These are phyloP conservation scores for Pseudoneurospora amorphoporcata DNA, from an alignment of 495 filamentous ascomycete species.

Conservation along the genomic window DNA sequence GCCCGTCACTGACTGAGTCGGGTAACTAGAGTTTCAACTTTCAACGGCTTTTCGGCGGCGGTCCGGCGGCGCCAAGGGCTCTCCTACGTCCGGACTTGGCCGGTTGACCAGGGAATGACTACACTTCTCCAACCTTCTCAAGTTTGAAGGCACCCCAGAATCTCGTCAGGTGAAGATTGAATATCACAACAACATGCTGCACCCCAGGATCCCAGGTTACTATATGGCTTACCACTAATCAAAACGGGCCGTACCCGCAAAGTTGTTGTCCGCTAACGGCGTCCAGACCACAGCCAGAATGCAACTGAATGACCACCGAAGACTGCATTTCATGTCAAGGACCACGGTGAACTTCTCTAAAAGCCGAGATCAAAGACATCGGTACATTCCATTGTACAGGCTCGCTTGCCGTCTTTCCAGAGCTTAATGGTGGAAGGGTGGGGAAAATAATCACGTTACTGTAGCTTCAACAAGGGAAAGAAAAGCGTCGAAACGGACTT, in stretches of 20 bases:
- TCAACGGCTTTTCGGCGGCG: background rate
- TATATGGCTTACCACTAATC: background rate
- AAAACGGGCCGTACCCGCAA: background rate
- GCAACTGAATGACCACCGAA: background rate
- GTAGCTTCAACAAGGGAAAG: background rate
- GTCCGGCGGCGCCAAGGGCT: background rate
- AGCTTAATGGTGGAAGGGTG: constrained; percentile 9
- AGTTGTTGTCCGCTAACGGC: background rate
- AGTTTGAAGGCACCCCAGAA: background rate
- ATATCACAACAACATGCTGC: background rate
- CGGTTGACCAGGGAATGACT: background rate
- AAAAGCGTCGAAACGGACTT: constrained; percentile 1
- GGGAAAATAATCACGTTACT: constrained; percentile 5
- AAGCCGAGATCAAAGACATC: constrained; percentile 3
- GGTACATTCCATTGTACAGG: constrained; percentile 7
- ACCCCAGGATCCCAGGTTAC: background rate
- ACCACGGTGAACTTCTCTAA: background rate
- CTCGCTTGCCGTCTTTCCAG: constrained; percentile 24
- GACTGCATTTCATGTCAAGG: background rate
- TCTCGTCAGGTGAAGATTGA: background rate
- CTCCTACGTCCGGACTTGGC: background rate
- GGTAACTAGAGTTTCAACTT: background rate
- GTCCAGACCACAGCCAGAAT: background rate
- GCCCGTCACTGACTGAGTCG: background rate
- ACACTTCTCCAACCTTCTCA: background rate